phyloP scores from a whole-genome alignment of 2,329 filamentous ascomycete species.

The Pseudogymnoascus sp. region DNA sequence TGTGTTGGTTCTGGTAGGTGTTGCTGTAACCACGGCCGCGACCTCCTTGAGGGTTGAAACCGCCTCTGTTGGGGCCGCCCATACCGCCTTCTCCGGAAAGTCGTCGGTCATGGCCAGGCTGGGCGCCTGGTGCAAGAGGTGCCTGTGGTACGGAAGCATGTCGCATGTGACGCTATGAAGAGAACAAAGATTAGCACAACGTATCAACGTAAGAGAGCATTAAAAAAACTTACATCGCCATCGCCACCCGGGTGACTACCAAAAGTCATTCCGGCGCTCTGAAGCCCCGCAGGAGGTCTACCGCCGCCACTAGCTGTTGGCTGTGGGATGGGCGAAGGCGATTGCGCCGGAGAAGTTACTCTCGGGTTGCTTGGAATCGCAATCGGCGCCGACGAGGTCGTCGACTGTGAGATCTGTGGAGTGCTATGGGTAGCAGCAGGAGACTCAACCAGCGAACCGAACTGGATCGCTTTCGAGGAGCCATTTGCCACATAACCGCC shows the following conservation, averaged over 20 bases:
- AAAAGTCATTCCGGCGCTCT: conserved; percentile 9
- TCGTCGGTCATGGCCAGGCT: conserved; percentile 72
- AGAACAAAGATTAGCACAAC: conserved; percentile 4
- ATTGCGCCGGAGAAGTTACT: conserved; percentile 75
- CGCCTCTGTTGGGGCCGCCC: conserved; percentile 50
- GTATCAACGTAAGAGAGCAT: background rate
- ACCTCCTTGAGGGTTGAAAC: conserved; percentile 44
- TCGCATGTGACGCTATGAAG: conserved; percentile 58
- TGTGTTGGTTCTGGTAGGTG: conserved; percentile 41
- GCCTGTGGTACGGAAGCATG: conserved; percentile 56
- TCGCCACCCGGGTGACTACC: conserved; percentile 47
- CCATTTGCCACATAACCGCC: conserved; percentile 74
- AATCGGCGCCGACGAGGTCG: conserved; percentile 43
- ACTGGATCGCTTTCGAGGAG: conserved; percentile 64
- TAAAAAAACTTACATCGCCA: conserved; percentile 59
- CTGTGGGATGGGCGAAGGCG: conserved; percentile 88
- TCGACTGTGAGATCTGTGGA: conserved; percentile 43
- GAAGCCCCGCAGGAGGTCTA: conserved; percentile 66
- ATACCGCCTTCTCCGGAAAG: conserved; percentile 74
- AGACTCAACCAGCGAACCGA: conserved; percentile 68
- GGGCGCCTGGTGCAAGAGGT: conserved; percentile 52
- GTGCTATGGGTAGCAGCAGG: conserved; percentile 59
- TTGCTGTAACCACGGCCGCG: conserved; percentile 43
- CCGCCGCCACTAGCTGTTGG: conserved; percentile 76
- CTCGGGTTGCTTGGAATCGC: conserved; percentile 64